phyloP scores from a whole-genome alignment of 108 stramenopile genomes.

The Skeletonema marinoi region DNA sequence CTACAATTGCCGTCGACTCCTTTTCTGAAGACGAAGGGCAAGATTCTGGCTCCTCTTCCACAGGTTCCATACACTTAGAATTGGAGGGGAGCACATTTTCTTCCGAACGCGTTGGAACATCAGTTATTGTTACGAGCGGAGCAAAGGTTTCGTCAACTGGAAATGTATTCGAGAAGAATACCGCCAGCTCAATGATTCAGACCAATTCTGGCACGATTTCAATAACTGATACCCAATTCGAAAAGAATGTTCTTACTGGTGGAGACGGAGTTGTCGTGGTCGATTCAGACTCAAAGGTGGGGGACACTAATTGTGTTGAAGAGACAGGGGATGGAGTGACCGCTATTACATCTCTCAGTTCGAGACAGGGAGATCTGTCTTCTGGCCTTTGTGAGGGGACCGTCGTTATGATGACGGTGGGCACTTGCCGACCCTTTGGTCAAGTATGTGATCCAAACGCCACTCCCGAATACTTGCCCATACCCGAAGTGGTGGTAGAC shows the following conservation, averaged over 20 bases:
- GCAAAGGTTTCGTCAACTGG: slow-evolving; percentile 19
- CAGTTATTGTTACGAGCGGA: slow-evolving; percentile 37
- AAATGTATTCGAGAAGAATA: slow-evolving; percentile 24
- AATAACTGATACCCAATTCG: slow-evolving; percentile 28
- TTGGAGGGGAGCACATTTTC: slow-evolving; percentile 20
- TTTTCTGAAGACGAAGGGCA: background rate
- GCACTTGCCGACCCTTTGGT: background rate
- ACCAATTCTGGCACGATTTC: slow-evolving; percentile 28
- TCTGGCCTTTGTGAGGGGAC: background rate
- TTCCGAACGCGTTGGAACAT: slow-evolving; percentile 10
- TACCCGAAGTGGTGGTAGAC: too few relatives aligned
- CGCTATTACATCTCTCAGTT: background rate
- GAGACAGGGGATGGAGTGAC: background rate
- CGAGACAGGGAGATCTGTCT: background rate
- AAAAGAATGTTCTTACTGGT: slow-evolving; percentile 15
- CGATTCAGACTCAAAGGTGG: slow-evolving; percentile 17
- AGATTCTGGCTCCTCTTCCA: background rate
- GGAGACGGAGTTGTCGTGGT: slow-evolving; percentile 13
- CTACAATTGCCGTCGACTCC: background rate
- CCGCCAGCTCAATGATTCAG: slow-evolving; percentile 31
- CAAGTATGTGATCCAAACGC: background rate
- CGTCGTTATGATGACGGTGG: background rate
- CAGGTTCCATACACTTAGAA: slow-evolving; percentile 4
- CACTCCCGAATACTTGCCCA: too few relatives aligned
- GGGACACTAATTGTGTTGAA: slow-evolving; percentile 28